These are phyloP conservation scores for Candida quercuum DNA, from an alignment of 805 yeast genomes.

Conservation along the genomic window DNA sequence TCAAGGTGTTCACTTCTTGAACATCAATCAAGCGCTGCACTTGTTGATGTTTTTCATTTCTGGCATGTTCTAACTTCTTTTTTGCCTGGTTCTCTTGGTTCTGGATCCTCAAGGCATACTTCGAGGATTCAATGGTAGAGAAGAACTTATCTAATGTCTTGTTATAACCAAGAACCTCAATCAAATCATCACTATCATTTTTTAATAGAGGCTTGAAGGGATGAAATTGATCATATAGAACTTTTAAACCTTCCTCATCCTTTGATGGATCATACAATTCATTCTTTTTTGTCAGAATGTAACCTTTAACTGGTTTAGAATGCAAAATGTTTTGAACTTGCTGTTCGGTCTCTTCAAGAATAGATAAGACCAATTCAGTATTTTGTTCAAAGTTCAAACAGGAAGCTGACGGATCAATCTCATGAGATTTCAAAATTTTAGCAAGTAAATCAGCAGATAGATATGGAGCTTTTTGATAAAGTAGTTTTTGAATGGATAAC, in stretches of 20 bases:
- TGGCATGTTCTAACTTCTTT: slow-evolving; percentile 69
- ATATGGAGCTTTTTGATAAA: slow-evolving; percentile 65
- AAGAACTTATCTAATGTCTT: slow-evolving; percentile 78
- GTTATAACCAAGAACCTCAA: slow-evolving; percentile 62
- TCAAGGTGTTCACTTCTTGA: slow-evolving; percentile 56
- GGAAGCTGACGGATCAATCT: slow-evolving; percentile 41
- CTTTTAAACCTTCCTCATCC: slow-evolving; percentile 38
- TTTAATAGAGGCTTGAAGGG: slow-evolving; percentile 54
- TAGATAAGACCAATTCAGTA: slow-evolving; percentile 29
- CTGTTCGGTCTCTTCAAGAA: slow-evolving; percentile 43
- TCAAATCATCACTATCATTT: slow-evolving; percentile 31
- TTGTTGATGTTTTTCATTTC: slow-evolving; percentile 64
- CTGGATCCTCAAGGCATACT: slow-evolving; percentile 67
- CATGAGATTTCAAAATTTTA: slow-evolving; percentile 42
- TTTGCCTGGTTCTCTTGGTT: slow-evolving; percentile 73
- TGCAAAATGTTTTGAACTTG: slow-evolving; percentile 35
- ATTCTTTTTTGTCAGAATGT: slow-evolving; percentile 58
- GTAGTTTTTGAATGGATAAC: slow-evolving; percentile 60
- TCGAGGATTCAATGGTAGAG: slow-evolving; percentile 79
- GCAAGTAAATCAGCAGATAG: slow-evolving; percentile 76
- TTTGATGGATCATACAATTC: slow-evolving; percentile 38
- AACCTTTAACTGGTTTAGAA: slow-evolving; percentile 44
- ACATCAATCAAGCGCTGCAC: slow-evolving; percentile 58
- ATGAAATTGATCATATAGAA: slow-evolving; percentile 59
- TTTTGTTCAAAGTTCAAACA: slow-evolving; percentile 24